phyloP scores from a whole-genome alignment of 345 rosid genomes.

The Euphorbia tirucalli region DNA sequence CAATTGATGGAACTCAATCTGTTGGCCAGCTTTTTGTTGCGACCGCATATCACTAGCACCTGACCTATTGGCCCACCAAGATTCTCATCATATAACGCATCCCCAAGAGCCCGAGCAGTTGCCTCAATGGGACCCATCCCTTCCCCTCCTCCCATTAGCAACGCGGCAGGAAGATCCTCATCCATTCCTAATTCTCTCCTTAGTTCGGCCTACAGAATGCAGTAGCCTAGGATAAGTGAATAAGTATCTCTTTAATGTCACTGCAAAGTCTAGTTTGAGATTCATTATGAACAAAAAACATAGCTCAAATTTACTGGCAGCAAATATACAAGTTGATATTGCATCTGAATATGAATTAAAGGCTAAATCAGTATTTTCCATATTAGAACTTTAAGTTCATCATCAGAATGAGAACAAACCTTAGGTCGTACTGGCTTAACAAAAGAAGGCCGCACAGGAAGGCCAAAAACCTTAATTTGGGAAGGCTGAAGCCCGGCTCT shows the following conservation, averaged over 20 bases:
- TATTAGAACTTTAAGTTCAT: not conserved
- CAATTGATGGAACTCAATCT: slow-evolving; percentile 67
- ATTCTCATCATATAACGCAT: slow-evolving; percentile 73
- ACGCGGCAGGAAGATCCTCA: slow-evolving; percentile 88
- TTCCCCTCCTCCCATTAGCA: slow-evolving; percentile 99
- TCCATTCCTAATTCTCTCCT: slow-evolving; percentile 88
- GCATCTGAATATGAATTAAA: not conserved
- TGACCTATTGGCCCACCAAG: slow-evolving; percentile 84
- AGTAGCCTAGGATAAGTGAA: slow-evolving; percentile 7
- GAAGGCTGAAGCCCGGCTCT: slow-evolving; percentile 83
- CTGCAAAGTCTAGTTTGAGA: not conserved
- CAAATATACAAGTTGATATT: not conserved
- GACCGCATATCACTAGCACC: slow-evolving; percentile 87
- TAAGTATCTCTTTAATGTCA: slow-evolving; percentile 1
- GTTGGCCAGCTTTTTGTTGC: slow-evolving; percentile 73
- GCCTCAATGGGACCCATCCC: slow-evolving; percentile 99
- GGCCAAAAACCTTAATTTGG: slow-evolving; percentile 92
- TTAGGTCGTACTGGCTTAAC: slow-evolving; percentile 89
- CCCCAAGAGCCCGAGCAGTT: slow-evolving; percentile 81
- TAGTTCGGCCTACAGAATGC: slow-evolving; percentile 38
- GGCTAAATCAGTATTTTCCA: not conserved
- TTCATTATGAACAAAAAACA: no score
- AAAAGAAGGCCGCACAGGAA: slow-evolving; percentile 96
- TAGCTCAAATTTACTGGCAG: no score
- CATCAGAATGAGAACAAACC: slow-evolving; percentile 59